Conservation (phyloP, 164 flowering plant species). For the Echeveria elegans region DNA sequence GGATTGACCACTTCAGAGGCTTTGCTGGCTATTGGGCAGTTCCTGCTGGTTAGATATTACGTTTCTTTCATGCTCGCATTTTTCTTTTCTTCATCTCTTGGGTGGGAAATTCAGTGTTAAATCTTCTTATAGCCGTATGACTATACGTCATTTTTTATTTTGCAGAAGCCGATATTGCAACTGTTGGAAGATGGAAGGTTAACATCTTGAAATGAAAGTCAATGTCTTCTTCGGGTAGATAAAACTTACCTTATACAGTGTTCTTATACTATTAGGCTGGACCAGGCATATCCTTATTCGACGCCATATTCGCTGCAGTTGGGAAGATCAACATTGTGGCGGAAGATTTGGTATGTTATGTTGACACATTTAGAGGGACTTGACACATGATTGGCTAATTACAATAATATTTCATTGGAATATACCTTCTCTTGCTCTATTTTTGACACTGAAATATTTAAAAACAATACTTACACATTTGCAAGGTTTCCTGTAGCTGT, state of each 20-base stretch:
- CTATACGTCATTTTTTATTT: conserved; percentile 7
- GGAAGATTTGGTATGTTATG: conserved; percentile 81
- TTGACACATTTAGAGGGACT: background rate
- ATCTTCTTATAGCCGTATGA: background rate
- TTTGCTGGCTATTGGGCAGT: conserved; percentile 98
- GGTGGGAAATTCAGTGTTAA: background rate
- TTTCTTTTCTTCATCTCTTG: background rate
- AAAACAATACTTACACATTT: background rate
- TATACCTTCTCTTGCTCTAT: background rate
- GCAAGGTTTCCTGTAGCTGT: background rate
- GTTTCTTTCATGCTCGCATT: background rate
- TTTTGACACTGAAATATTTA: background rate
- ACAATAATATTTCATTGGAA: background rate
- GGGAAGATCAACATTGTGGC: conserved; percentile 82
- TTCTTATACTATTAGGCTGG: conserved; percentile 65
- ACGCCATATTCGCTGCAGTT: conserved; percentile 61
- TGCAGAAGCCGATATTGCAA: conserved; percentile 87
- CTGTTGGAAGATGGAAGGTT: conserved; percentile 88
- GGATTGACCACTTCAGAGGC: conserved; percentile 97
- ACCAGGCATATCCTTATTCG: conserved; percentile 80
- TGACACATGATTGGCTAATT: background rate
- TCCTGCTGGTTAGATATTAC: conserved; percentile 68
- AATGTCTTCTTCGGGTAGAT: background rate
- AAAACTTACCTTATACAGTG: conserved; percentile 7
- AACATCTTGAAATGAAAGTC: conserved; percentile 11